Base-by-base conservation (phyloP, 1,139 yeast genomes). In the Yamadazyma taylorii region DNA sequence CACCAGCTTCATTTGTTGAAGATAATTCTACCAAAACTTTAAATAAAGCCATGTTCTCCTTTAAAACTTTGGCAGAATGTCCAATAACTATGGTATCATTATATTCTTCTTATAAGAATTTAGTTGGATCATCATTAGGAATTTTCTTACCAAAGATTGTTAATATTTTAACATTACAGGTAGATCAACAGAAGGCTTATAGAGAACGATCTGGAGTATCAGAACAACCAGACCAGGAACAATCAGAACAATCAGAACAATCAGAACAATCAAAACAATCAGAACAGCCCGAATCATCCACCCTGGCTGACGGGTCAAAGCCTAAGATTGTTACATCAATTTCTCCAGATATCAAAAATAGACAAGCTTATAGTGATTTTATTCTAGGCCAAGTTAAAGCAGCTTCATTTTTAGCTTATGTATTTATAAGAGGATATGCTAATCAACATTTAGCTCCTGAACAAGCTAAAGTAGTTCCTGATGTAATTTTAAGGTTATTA, bases 361-460 rank as follows among this genome's bases (percentile, higher is more conserved):
- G 96, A 50, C 73, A 80, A 14, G 84, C 87, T 0, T 92, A 84
- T 61, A 86, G 94, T 43, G 98, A 94, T 50, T 87, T 92, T 53
- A 81, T 92, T 14, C 67, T 87, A 29, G 94, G 96, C n/a, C 99
- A 94, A 61, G 96, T 94, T 28, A 94, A 94, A 58, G 96, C 97
- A 1, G 94, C 96, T 37, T 88, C 97, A 0, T 92, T 94, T 50
- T 69, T 94, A 53, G 97, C 98, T 0, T 94, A 90, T 58, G 89
- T 90, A 2, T 82, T 84, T 47, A 82, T 94, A 30, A 76, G 97
- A 48, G 92, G 95, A 7, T 85, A 83, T 52, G 81, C 95, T 2
- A 75, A 79, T 24, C 81, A 80, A 34, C 71, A 75, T 37, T 63
- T 92, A 48, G 73, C 77, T 36, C 72, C 73, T 11, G 81, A 79